phyloP scores from a whole-genome alignment of 305 asterid genomes.

The Ajuga reptans region DNA sequence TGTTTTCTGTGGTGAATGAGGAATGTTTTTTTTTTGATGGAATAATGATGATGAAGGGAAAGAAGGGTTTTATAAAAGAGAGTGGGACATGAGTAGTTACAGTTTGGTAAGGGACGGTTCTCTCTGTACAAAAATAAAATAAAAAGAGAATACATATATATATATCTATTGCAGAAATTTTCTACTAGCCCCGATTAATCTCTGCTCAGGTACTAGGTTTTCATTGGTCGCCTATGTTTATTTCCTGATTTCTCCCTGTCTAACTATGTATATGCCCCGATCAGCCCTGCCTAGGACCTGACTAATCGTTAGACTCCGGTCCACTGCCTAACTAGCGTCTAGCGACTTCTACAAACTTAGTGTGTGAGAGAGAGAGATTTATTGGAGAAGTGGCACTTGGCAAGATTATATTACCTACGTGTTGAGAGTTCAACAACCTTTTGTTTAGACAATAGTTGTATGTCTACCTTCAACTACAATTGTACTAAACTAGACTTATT shows the following conservation, averaged over 20 bases:
- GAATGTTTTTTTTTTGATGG: not conserved
- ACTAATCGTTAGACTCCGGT: too few relatives aligned
- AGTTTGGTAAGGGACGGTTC: constrained; percentile 47
- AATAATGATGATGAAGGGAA: not conserved
- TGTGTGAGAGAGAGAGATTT: not conserved
- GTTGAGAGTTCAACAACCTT: constrained; percentile 31
- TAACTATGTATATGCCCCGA: too few relatives aligned
- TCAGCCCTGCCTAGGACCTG: too few relatives aligned
- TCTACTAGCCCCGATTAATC: too few relatives aligned
- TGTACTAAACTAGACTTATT: constrained; percentile 8
- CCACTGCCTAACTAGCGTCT: too few relatives aligned
- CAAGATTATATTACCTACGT: constrained; percentile 19
- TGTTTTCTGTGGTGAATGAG: not conserved
- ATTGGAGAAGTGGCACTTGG: constrained; percentile 24
- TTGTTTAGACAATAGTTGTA: constrained; percentile 24
- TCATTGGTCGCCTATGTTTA: too few relatives aligned
- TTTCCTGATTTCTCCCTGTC: too few relatives aligned
- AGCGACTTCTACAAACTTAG: too few relatives aligned
- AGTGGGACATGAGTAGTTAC: constrained; percentile 54
- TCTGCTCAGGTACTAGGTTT: too few relatives aligned
- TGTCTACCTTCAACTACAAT: constrained; percentile 49
- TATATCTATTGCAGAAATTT: too few relatives aligned
- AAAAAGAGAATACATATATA: too few relatives aligned
- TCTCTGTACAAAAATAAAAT: too few relatives aligned
- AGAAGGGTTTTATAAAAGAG: constrained; percentile 26